Base-by-base conservation (phyloP, 164 flowering plant genomes). In the Tetrastigma voinierianum region DNA sequence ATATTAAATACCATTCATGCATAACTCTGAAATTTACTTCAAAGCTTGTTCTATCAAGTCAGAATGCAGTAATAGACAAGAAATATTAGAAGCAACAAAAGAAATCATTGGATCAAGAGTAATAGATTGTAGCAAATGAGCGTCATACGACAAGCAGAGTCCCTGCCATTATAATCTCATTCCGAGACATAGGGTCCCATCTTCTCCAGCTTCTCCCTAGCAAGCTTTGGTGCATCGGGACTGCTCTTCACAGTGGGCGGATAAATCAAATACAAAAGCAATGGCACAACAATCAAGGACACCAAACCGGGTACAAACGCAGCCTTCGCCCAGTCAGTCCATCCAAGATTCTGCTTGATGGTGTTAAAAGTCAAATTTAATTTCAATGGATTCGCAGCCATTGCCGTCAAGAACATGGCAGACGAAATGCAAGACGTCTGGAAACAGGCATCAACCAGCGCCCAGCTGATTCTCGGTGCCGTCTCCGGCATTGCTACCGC, bases 301-400 rank as follows among this genome's bases (percentile, higher is more conserved):
- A 81, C 86, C 72, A 93, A 66, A n/a, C 97, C 98, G 0, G 98
- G 98, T 20, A 93, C 96, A 56, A 89, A 78, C 0, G 96, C 98
- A 0, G 93, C 98, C 73, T 79, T 86, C 9, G 97, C 97, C 98
- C 97, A 93, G 82, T 82, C 87, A 9, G 87, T 89, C 98, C 98
- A 93, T 45, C 92, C 90, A 69, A 90, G 85, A 1, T 90, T 80
- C 81, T 85, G 81, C 63, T 81, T 71, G 4, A 90, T 89, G 1
- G 94, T 79, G 23, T 82, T 82, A 11, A 63, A 62, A 0, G 98
- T 83, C 55, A 93, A 76, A 66, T 74, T 93, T 0, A 92, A 96
- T 63, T 94, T 87, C 82, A 93, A 69, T 0, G 97, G 98, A 71
- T 93, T 93, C 2, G 97, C 97, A 5, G 98, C 98, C 97, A 91